A percentile compares a stretch with the other conserved stretches of the same genome.
phyloP scores from a whole-genome alignment of 2,329 filamentous ascomycete genomes.

The Paraphoma chrysanthemicola region DNA sequence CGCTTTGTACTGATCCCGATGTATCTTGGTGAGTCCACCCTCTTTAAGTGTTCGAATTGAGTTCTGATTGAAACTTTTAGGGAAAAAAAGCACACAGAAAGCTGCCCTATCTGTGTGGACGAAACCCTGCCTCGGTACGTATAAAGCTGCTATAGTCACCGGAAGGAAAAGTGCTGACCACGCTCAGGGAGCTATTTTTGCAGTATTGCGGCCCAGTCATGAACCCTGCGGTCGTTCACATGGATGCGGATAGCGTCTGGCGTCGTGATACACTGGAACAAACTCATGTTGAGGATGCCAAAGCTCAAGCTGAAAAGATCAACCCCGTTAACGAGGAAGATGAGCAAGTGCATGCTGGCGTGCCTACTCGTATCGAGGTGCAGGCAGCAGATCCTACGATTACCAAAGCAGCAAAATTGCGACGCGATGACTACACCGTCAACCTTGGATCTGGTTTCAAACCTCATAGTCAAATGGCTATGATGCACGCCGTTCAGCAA shows the following conservation, averaged over 20 bases:
- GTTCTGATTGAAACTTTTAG: neutral
- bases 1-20: neutral
- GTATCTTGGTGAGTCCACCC: neutral
- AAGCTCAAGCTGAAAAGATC: no score
- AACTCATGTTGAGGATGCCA: no score
- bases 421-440: neutral
- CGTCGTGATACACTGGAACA: no score
- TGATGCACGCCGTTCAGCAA: neutral
- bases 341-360: neutral
- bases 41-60: neutral
- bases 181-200: neutral
- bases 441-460: neutral
- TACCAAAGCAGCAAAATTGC: neutral
- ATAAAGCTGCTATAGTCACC: neutral
- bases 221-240: no score
- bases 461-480: neutral
- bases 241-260: no score
- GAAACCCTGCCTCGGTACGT: neutral
- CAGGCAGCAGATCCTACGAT: neutral
- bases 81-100: neutral
- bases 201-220: neutral
- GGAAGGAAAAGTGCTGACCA: neutral
- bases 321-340: no score
- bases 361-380: neutral
- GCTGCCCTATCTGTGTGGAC: neutral